phyloP scores from a whole-genome alignment of 371 early-diverging fungal species.

The Nematocida sp. region DNA sequence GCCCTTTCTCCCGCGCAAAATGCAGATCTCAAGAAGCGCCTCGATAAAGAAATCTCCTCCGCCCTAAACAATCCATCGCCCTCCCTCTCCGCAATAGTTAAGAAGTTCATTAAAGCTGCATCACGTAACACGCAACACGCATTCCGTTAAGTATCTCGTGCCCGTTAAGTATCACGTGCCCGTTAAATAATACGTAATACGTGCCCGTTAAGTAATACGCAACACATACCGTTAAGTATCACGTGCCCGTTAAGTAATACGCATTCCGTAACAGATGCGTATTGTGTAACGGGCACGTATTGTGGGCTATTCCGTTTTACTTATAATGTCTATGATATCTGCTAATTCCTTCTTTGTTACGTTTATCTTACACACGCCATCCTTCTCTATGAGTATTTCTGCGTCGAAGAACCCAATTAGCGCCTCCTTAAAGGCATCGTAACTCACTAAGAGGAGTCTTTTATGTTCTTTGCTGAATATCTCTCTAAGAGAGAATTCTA shows the following conservation, averaged over 20 bases:
- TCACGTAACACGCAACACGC: no score
- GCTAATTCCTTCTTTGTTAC: conserved; percentile 40
- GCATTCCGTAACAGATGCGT: no score
- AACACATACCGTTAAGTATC: no score
- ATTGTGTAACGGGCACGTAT: no score
- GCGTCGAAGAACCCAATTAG: conserved; percentile 43
- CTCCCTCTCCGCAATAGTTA: conserved; percentile 14
- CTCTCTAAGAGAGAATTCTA: conserved; percentile 47
- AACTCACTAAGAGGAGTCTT: conserved; percentile 28
- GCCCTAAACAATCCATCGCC: conserved; percentile 27
- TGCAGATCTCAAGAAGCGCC: conserved; percentile 10
- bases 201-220: no score
- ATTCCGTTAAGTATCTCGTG: no score
- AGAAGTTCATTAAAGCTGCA: conserved; percentile 33
- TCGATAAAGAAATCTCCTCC: conserved; percentile 10
- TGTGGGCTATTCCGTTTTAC: conserved; percentile 3
- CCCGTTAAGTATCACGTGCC: no score
- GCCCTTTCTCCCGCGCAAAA: not conserved
- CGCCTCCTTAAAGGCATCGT: conserved; percentile 41
- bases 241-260: no score
- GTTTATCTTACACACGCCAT: conserved; percentile 27
- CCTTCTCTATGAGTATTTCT: conserved; percentile 26
- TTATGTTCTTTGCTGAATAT: conserved; percentile 51
- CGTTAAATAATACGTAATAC: no score
- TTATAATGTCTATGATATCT: conserved; percentile 26